Base-by-base conservation (phyloP, 257 asterid species). In the Avicennia marina region DNA sequence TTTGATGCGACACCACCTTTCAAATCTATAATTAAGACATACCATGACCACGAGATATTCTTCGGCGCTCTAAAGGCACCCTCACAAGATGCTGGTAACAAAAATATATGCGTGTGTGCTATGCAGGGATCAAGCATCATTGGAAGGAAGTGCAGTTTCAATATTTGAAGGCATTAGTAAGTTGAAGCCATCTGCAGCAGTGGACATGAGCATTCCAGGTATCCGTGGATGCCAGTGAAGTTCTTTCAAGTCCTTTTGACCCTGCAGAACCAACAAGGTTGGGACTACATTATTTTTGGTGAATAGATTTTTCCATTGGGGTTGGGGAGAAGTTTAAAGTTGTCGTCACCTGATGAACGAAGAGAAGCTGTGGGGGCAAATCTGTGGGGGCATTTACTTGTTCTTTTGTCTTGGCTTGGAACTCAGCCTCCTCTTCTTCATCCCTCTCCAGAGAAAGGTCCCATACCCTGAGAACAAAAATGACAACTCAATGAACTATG, bases 231-330 rank as follows among this genome's bases (percentile, higher is more conserved):
- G 95, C 98, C 96, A 91, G 36, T 83, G 98, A 45, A 91, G 68
- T 77, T 91, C 98, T 74, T 88, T 91, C 94, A 88, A 76, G 76
- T 88, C 95, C 79, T 78, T 91, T 64, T 85, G 98, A 13, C 98
- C 98, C 98, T 91, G 95, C 74, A 56, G 10, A 21, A 39, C 4
- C 6, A 42, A 17, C n/a, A 22, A 24, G 10, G 4, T 8, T 24
- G 4, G 7, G 0, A 36, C 31, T 6, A 21, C 7, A 8, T 50
- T 0, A 17, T 6, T 1, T n/a, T 1, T 13, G 24, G 24, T 12
- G 11, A 22, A 11, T 12, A 16, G 17, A 6, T 8, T n/a, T 20
- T 11, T 10, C 7, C 7, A 3, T 50, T 16, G 33, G 33, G 33
- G 33, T 25, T 11, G 44, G 17, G 6, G 22, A 51, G 11, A 4